Base-by-base conservation (phyloP, 257 asterid genomes). In the Nicotiana sylvestris region DNA sequence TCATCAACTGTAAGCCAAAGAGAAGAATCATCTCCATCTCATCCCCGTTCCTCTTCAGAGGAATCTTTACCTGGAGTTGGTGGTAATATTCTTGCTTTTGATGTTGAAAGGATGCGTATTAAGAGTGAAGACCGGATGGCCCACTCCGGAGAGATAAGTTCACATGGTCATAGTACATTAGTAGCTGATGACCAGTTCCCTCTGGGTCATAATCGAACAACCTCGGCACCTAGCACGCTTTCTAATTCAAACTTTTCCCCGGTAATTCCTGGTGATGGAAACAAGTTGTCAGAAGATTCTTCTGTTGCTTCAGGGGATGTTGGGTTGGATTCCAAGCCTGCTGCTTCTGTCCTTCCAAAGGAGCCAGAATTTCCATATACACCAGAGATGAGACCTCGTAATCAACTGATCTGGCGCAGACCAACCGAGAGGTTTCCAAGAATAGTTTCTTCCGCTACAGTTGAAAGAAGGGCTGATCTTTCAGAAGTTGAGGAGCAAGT, bases 381-480 rank as follows among this genome's bases (percentile, higher is more conserved):
- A 83, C 85, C 86, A 81, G 98, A 90, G 76, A 82, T 91, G 9
- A 86, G 95, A 87, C 81, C 91, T 81, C 94, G 93, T 56, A 86
- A 91, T 83, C 98, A 91, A 82, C 68, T 90, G 66, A 83, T 91
- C 33, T 92, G 94, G 93, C 93, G 92, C 55, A 85, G 94, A 85
- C 90, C 97, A 76, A 87, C 94, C 51, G 94, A 92, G 39, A 90
- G 91, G 86, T 89, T 83, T 66, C 92, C 91, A 35, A 90, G 93
- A 74, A 88, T 89, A 66, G 90, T 90, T 78, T 86, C 93, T 65
- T 88, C 97, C 76, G 90, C 94, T 81, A 70, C 89, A 17, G 85
- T 88, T 55, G 96, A 93, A 87, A 84, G 84, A 86, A 88, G 95
- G 91, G 89, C 96, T 33, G 97, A 94, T 76, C 91, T 92, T 60